These are phyloP conservation scores for Fonsecaea monophora DNA, from an alignment of 2,329 filamentous ascomycete genomes.

Conservation along the genomic window DNA sequence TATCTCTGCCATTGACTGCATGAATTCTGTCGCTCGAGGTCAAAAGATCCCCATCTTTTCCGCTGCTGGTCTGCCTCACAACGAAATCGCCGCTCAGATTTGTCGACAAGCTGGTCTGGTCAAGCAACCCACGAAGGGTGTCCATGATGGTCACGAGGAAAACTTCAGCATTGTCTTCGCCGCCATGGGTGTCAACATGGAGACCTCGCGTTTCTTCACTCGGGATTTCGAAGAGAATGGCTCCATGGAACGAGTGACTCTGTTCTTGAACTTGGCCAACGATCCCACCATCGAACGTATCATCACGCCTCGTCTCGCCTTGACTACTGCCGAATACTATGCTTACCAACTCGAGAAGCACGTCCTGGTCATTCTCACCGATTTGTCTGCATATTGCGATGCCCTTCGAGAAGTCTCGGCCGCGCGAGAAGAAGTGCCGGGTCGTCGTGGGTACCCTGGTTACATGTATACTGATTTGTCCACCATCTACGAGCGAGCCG, in stretches of 20 bases:
- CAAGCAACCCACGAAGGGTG: constrained; percentile 88
- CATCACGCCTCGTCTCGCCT: constrained; percentile 95
- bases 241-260: constrained; percentile 92
- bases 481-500: constrained; percentile 98
- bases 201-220: constrained; percentile 98
- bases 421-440: constrained; percentile 96
- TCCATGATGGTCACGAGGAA: constrained; percentile 95
- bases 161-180: constrained; percentile 99
- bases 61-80: constrained; percentile 95
- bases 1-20: constrained; percentile 98
- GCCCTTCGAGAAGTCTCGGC: constrained; percentile 98
- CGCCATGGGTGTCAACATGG: constrained; percentile 99
- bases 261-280: constrained; percentile 99
- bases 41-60: constrained; percentile 99
- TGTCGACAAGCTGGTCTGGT: constrained; percentile 96
- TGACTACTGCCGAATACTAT: constrained; percentile 99
- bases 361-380: constrained; percentile 97
- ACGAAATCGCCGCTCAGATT: constrained; percentile 99
- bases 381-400: constrained; percentile 97
- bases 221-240: constrained; percentile 99
- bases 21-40: constrained; percentile 97
- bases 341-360: constrained; percentile 99
- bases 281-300: constrained; percentile 99
- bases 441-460: constrained; percentile 98
- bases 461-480: constrained; percentile 99